These are phyloP conservation scores for Candida loeiensis DNA, from an alignment of 805 yeast species.

Conservation along the genomic window DNA sequence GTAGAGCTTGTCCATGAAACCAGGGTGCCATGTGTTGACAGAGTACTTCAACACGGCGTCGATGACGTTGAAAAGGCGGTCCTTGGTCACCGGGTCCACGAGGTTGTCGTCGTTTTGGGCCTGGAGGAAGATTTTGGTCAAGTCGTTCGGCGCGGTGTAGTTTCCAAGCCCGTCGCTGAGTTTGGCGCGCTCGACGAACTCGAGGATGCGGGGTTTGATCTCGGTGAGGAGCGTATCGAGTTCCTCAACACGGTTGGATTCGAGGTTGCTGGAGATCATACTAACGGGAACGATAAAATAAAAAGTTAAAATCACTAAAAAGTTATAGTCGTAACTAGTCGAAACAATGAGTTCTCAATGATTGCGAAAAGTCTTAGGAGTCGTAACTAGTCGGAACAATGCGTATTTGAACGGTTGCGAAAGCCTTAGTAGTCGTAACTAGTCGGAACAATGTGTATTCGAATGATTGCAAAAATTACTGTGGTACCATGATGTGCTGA, in stretches of 20 bases:
- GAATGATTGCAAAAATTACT: too few relatives aligned
- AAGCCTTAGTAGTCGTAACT: too few relatives aligned
- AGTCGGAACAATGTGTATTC: too few relatives aligned
- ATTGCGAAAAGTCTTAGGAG: too few relatives aligned
- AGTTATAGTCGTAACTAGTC: too few relatives aligned
- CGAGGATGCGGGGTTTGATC: conserved; percentile 50
- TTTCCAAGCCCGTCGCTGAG: conserved; percentile 48
- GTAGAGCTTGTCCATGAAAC: conserved; percentile 78
- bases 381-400: too few relatives aligned
- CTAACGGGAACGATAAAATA: background rate
- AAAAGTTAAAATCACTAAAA: too few relatives aligned
- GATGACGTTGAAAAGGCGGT: conserved; percentile 43
- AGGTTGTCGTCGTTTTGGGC: conserved; percentile 12
- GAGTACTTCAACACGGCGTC: conserved; percentile 61
- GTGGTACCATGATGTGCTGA: too few relatives aligned
- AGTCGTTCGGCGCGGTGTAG: conserved; percentile 42
- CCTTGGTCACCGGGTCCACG: conserved; percentile 14
- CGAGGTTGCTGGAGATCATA: conserved; percentile 32
- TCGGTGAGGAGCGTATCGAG: conserved; percentile 50
- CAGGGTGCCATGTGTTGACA: conserved; percentile 84
- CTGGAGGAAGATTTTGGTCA: conserved; percentile 31
- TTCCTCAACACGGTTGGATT: conserved; percentile 51
- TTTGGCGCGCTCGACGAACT: conserved; percentile 50
- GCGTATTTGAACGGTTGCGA: too few relatives aligned
- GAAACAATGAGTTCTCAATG: too few relatives aligned